These are phyloP conservation scores for Epichloe uncinata DNA, from an alignment of 2,329 filamentous ascomycete species.

Conservation along the genomic window DNA sequence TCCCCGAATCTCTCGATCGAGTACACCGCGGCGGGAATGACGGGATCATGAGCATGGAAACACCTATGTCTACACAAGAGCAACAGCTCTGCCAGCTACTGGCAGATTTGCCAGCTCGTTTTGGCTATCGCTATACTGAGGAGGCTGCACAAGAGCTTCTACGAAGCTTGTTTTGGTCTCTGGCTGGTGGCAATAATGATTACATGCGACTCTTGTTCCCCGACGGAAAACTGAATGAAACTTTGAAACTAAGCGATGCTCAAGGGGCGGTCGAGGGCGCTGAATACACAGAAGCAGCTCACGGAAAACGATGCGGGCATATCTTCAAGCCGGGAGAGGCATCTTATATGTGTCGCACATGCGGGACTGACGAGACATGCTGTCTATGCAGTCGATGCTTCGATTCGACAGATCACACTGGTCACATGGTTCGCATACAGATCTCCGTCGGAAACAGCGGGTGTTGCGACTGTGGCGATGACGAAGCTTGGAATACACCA, in stretches of 20 bases:
- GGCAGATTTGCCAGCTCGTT: conserved; percentile 58
- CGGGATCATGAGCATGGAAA: conserved; percentile 32
- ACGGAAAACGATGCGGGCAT: conserved; percentile 90
- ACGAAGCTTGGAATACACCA: conserved; percentile 82
- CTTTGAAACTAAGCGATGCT: conserved; percentile 69
- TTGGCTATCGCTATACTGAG: conserved; percentile 63
- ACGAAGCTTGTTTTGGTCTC: conserved; percentile 70
- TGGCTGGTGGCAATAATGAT: conserved; percentile 62
- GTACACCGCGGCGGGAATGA: conserved; percentile 8
- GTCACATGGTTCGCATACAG: conserved; percentile 79
- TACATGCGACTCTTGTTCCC: conserved; percentile 76
- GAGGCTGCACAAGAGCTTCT: conserved; percentile 60
- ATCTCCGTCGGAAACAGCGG: conserved; percentile 85
- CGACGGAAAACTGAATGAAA: conserved; percentile 48
- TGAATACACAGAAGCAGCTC: conserved; percentile 84
- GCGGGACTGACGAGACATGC: conserved; percentile 87
- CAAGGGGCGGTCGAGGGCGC: conserved; percentile 89
- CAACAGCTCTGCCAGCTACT: conserved; percentile 74
- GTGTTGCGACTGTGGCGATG: conserved; percentile 94
- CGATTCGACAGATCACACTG: conserved; percentile 86
- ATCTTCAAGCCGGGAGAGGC: conserved; percentile 93
- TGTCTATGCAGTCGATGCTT: conserved; percentile 91
- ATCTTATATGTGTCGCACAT: conserved; percentile 88
- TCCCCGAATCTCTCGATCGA: background rate
- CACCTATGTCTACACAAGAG: conserved; percentile 52